Conservation (phyloP, 371 early-diverging fungal genomes). For the Mucor piriformis region DNA sequence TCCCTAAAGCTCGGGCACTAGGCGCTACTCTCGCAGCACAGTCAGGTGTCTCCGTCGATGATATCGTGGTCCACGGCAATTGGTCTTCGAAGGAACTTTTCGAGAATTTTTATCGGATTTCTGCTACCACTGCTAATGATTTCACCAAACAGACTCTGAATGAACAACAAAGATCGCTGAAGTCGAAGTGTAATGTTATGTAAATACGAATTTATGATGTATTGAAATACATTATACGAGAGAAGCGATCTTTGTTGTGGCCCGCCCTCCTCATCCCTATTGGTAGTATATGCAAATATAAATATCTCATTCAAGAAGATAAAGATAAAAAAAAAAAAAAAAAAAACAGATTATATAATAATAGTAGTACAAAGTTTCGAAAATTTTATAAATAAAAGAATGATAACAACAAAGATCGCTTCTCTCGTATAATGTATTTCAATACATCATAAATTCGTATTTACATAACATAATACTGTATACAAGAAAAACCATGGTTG, state of each 20-base stretch:
- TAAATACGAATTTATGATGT: not conserved
- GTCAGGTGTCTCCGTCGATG: constrained; percentile 25
- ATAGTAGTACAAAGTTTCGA: too few relatives aligned
- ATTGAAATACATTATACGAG: constrained; percentile 5
- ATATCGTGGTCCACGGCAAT: constrained; percentile 27
- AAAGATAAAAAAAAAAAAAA: too few relatives aligned
- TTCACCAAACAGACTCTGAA: constrained; percentile 19
- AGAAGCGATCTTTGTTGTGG: constrained; percentile 8
- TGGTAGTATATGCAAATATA: too few relatives aligned
- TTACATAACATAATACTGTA: too few relatives aligned
- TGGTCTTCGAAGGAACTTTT: constrained; percentile 13
- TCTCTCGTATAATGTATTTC: too few relatives aligned
- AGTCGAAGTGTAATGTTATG: constrained; percentile 12
- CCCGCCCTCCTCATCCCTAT: constrained; percentile 11
- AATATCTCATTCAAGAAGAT: too few relatives aligned
- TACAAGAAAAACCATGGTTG: too few relatives aligned
- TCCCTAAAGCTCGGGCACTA: constrained; percentile 23
- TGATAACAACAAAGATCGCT: too few relatives aligned
- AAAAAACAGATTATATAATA: too few relatives aligned
- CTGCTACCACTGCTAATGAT: constrained; percentile 33
- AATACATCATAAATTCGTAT: too few relatives aligned
- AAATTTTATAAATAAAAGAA: too few relatives aligned
- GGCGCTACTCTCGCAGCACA: constrained; percentile 23
- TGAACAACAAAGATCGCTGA: constrained; percentile 8
- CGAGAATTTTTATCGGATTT: constrained; percentile 21